Percentiles rank a stretch among this genome's conserved stretches.
Conservation (phyloP, 805 yeast species). For the Dipodascus geniculatus region DNA sequence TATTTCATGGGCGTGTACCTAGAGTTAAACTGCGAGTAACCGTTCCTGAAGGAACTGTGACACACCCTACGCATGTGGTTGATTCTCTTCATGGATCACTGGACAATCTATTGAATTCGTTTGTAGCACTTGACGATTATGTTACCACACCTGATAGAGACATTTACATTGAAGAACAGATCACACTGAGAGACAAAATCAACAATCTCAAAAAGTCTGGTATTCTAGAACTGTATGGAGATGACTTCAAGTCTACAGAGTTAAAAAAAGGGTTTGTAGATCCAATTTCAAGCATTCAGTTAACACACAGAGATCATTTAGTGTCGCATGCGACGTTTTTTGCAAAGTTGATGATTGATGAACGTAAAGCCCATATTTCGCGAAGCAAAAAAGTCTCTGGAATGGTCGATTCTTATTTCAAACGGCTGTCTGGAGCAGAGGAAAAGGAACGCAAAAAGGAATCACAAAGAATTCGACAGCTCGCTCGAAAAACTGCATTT, state of each 20-base stretch:
- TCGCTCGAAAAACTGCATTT: slow-evolving; percentile 73
- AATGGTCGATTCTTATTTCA: slow-evolving; percentile 80
- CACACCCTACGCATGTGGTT: slow-evolving; percentile 49
- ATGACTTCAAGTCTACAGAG: slow-evolving; percentile 28
- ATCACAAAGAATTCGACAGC: slow-evolving; percentile 52
- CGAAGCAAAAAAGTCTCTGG: slow-evolving; percentile 61
- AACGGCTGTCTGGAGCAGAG: slow-evolving; percentile 75
- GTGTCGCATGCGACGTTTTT: slow-evolving; percentile 64
- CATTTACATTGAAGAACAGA: slow-evolving; percentile 43
- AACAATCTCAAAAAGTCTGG: slow-evolving; percentile 35
- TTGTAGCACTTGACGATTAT: slow-evolving; percentile 50
- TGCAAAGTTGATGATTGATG: slow-evolving; percentile 57
- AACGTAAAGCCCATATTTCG: slow-evolving; percentile 51
- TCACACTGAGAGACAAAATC: slow-evolving; percentile 31
- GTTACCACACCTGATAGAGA: slow-evolving; percentile 49
- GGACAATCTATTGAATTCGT: slow-evolving; percentile 40
- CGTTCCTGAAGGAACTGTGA: slow-evolving; percentile 19
- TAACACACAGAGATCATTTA: slow-evolving; percentile 61
- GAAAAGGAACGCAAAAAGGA: slow-evolving; percentile 68
- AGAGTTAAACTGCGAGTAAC: not conserved
- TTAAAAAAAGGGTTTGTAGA: slow-evolving; percentile 29
- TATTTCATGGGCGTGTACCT: not conserved
- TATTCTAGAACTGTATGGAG: slow-evolving; percentile 8
- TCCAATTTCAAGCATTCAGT: slow-evolving; percentile 26
- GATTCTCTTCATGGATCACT: slow-evolving; percentile 34